Evolutionary conservation across 2,329 filamentous ascomycete genomes (phyloP), one percentile per base, ranked within the genome.

Genomic region (Bimuria novae-zelandiae): DNA sequence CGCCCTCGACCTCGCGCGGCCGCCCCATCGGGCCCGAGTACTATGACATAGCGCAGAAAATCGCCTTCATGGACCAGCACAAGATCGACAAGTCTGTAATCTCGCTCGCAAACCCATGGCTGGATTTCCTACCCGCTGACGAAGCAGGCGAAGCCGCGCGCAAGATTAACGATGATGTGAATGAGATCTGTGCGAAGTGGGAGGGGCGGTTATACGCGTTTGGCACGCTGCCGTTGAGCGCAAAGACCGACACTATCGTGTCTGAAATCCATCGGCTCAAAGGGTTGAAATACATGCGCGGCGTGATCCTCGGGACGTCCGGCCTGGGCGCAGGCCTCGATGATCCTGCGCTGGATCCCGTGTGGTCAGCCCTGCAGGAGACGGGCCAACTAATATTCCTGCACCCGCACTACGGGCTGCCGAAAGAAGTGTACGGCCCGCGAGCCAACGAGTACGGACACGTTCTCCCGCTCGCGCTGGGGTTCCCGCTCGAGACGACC

Each of bases 401-500:
- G 46, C 92, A 97, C 73, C 92, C 92, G 23, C 92, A 97, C 74
- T 96, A 97, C 70, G 92, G 92, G 1, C 82, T 97, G 2, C 92
- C 91, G 0, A 83, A 84, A 54, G 83, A 85, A 7, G 90, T 95
- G 3, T 96, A 89, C 76, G 92, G 92, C 0, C 84, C 89, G 0
- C 79, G 88, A 7, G 84, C 83, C 0, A 86, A 88, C 55, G 80
- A 83, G 27, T 96, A 95, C 68, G 92, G 92, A 0, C 92, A 96
- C 70, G 91, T 96, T 0, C 80, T 97, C 2, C 89, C 92, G 0
- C 78, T 97, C 0, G 90, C 91, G 0, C 77, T 97, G 3, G 92
- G 92, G 0, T 96, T 96, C 69, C 92, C 92, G 0, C 84, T 97
- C 61, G 92, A 97, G 75, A 97, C 92, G 0, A 96, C 92, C 1